Evolutionary conservation across 305 asterid species (phyloP).

Genomic region (Striga hermonthica): DNA sequence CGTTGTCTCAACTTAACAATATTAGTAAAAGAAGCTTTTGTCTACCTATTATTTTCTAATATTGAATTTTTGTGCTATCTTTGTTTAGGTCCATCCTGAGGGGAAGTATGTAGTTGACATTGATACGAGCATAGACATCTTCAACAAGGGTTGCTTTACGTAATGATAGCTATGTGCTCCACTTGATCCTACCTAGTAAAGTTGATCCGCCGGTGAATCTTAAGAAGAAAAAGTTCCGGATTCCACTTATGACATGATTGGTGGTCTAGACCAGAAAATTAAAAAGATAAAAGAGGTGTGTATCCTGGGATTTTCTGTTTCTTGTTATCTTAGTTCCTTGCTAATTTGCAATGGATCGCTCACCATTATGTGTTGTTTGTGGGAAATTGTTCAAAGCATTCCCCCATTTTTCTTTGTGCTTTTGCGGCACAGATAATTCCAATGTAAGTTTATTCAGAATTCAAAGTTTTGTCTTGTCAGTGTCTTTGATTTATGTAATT

Average conservation of each 20-base stretch:
- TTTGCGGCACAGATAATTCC: not conserved
- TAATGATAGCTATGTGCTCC: slow-evolving; percentile 4
- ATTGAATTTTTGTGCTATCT: not conserved
- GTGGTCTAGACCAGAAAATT: slow-evolving; percentile 1
- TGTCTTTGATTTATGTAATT: not conserved
- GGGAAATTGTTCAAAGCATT: not conserved
- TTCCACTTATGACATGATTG: slow-evolving; percentile 5
- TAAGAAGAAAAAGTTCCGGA: slow-evolving; percentile 3
- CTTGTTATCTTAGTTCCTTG: slow-evolving; percentile 8
- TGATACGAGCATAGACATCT: not conserved
- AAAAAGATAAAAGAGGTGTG: not conserved
- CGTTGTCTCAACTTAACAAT: not conserved
- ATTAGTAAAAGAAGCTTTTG: not conserved
- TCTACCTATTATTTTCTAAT: not conserved
- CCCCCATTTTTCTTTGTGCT: not conserved
- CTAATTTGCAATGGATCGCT: not conserved
- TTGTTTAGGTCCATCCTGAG: not conserved
- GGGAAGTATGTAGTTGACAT: slow-evolving; percentile 4
- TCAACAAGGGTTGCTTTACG: slow-evolving; percentile 3
- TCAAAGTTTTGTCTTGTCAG: not conserved
- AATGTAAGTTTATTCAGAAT: not conserved
- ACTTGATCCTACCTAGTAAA: slow-evolving; percentile 2
- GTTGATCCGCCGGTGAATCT: slow-evolving; percentile 5
- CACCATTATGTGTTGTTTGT: not conserved
- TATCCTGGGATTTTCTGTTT: not conserved